Evolutionary conservation across 306 rosid genomes (phyloP).

Genomic region (Corylus americana): DNA sequence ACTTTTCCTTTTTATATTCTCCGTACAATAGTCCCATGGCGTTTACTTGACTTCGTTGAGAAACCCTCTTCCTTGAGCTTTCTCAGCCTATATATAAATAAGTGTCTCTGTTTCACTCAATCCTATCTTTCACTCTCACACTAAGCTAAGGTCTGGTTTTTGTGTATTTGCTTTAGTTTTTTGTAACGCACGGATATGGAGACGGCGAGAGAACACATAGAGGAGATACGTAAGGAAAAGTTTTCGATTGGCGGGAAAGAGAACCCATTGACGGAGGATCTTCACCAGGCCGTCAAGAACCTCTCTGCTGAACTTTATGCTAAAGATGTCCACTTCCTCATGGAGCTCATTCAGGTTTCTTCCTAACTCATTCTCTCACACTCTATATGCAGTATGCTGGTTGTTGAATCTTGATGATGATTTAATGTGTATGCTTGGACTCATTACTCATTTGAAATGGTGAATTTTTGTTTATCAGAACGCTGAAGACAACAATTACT

Average conservation of each 20-base stretch:
- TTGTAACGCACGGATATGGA: constrained; percentile 13
- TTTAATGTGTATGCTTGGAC: no score
- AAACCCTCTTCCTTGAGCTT: background rate
- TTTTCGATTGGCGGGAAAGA: constrained; percentile 56
- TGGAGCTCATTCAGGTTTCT: constrained; percentile 82
- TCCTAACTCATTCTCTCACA: no score
- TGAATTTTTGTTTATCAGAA: constrained; percentile 40
- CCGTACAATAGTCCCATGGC: background rate
- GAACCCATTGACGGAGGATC: constrained; percentile 48
- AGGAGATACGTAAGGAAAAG: constrained; percentile 47
- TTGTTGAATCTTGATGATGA: no score
- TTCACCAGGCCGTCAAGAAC: constrained; percentile 58
- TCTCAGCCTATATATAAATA: background rate
- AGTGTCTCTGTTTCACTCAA: background rate
- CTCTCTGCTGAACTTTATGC: constrained; percentile 71
- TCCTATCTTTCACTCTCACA: background rate
- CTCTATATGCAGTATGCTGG: no score
- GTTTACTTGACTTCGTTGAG: constrained; percentile 6
- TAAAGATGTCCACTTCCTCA: constrained; percentile 69
- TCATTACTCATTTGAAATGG: background rate
- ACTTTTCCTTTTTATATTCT: background rate
- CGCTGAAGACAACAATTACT: constrained; percentile 79
- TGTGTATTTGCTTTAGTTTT: no score
- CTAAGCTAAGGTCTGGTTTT: background rate
- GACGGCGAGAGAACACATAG: constrained; percentile 51